A percentile compares a stretch with the other conserved stretches of the same genome.
phyloP scores from a whole-genome alignment of 2,329 filamentous ascomycete genomes.

The Colletotrichum sp. region DNA sequence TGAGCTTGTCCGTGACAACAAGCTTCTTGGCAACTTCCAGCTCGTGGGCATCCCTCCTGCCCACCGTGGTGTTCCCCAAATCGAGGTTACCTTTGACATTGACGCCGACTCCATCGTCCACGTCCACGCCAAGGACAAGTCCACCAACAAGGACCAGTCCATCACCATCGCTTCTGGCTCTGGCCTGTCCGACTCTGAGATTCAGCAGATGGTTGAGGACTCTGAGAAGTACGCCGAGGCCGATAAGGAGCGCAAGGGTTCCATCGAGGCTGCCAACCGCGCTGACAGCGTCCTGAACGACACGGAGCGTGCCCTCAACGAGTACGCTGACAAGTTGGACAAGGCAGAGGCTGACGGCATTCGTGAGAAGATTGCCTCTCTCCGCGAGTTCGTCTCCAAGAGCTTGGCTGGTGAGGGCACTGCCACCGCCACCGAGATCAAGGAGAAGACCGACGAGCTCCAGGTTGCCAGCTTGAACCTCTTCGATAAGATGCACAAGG shows the following conservation, averaged over 20 bases:
- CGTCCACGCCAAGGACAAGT: conserved; percentile 98
- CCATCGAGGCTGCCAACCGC: conserved; percentile 97
- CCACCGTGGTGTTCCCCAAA: conserved; percentile 93
- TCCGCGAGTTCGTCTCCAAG: conserved; percentile 92
- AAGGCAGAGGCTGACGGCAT: conserved; percentile 94
- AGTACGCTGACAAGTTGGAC: conserved; percentile 94
- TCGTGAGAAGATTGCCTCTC: conserved; percentile 86
- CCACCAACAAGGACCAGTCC: conserved; percentile 98
- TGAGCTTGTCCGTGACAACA: conserved; percentile 98
- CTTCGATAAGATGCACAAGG: conserved; percentile 99
- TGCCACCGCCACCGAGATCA: conserved; percentile 89
- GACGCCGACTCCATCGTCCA: conserved; percentile 98
- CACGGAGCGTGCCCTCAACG: conserved; percentile 97
- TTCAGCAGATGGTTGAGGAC: conserved; percentile 96
- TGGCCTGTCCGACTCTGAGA: conserved; percentile 92
- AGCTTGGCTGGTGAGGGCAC: conserved; percentile 90
- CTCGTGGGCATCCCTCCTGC: conserved; percentile 96
- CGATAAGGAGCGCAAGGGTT: conserved; percentile 95
- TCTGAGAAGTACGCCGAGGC: conserved; percentile 95
- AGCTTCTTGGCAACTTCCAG: conserved; percentile 99
- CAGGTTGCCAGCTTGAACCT: conserved; percentile 94
- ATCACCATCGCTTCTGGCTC: conserved; percentile 99
- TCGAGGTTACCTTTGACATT: conserved; percentile 99
- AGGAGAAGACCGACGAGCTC: conserved; percentile 98
- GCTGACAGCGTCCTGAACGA: conserved; percentile 96